These are phyloP conservation scores for Simplicillium sp. DNA, from an alignment of 2,329 filamentous ascomycete genomes.

Conservation along the genomic window DNA sequence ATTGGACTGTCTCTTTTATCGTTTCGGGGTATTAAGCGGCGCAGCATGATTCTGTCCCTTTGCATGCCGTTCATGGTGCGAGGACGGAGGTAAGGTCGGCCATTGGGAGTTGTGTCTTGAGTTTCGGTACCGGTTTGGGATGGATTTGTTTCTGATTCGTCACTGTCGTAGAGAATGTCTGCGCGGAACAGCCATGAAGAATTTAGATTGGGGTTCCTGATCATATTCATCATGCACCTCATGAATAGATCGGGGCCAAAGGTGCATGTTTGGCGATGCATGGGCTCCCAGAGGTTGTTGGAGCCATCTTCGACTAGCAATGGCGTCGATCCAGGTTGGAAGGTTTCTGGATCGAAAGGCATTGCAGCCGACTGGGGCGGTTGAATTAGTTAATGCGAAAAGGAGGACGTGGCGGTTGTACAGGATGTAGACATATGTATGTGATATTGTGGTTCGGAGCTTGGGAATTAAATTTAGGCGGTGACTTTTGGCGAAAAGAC, in stretches of 20 bases:
- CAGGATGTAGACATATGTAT: conserved; percentile 5
- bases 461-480: no score
- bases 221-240: conserved; percentile 61
- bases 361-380: conserved; percentile 5
- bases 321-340: conserved; percentile 14
- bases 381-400: not conserved
- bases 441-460: no score
- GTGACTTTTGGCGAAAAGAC: no score
- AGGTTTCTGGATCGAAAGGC: conserved; percentile 19
- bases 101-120: no score
- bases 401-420: not conserved
- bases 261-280: conserved; percentile 46
- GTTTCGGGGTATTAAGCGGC: not conserved
- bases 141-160: not conserved
- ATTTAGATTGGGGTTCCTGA: conserved; percentile 73
- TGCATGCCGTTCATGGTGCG: not conserved
- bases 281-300: conserved; percentile 36
- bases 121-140: no score
- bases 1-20: conserved; percentile 33
- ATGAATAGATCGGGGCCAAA: conserved; percentile 57
- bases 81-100: not conserved
- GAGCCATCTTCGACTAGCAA: conserved; percentile 16
- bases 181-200: conserved; percentile 72
- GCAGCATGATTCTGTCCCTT: not conserved
- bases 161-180: conserved; percentile 51